Conservation (phyloP, 306 rosid genomes). For the Medicago lupulina region DNA sequence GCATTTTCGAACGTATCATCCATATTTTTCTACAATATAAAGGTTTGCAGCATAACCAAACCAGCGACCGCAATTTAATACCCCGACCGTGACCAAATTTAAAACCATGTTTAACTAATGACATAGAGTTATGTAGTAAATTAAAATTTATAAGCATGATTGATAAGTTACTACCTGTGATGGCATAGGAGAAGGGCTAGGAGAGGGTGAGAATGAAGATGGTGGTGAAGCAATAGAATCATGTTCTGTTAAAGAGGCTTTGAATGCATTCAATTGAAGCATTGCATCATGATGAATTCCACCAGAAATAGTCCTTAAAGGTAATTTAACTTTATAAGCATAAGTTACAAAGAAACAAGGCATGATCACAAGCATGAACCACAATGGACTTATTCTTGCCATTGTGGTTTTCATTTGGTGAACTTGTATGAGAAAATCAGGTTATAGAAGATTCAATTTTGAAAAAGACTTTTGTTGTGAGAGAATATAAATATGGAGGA, state of each 20-base stretch:
- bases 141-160: neutral
- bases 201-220: conserved; percentile 48
- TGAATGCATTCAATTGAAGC: conserved; percentile 51
- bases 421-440: neutral
- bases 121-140: neutral
- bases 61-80: neutral
- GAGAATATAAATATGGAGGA: conserved; percentile 18
- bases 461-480: conserved; percentile 29
- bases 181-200: conserved; percentile 35
- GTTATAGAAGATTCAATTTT: conserved; percentile 21
- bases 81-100: neutral
- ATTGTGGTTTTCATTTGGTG: conserved; percentile 44
- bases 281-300: conserved; percentile 37
- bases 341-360: conserved; percentile 30
- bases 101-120: neutral
- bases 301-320: conserved; percentile 21
- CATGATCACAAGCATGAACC: conserved; percentile 39
- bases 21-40: too few species aligned
- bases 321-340: conserved; percentile 39
- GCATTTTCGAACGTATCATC: too few species aligned
- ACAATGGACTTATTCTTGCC: conserved; percentile 31
- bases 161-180: conserved; percentile 39
- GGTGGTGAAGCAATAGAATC: conserved; percentile 50
- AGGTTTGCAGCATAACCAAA: neutral
- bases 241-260: conserved; percentile 47